These are phyloP conservation scores for Pneumocystis carinii DNA, from an alignment of 1,139 yeast genomes.

Conservation along the genomic window DNA sequence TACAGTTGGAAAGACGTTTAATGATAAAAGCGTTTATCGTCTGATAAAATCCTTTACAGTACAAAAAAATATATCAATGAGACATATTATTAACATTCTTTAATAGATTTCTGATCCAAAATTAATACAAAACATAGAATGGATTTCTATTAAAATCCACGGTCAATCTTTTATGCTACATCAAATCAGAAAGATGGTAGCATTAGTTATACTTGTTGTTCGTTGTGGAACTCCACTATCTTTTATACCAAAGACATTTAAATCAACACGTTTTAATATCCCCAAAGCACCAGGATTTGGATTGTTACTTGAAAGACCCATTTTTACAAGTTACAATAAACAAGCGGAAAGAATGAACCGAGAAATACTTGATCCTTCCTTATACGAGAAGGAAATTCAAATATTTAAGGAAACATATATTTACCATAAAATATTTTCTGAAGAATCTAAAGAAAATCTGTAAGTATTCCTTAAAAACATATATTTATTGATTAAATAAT, in stretches of 20 bases:
- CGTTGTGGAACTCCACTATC: constrained; percentile 72
- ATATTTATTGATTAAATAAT: neutral
- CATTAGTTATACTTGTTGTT: constrained; percentile 77
- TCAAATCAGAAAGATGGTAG: constrained; percentile 95
- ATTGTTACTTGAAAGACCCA: constrained; percentile 75
- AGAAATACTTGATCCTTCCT: constrained; percentile 43
- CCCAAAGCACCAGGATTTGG: constrained; percentile 98
- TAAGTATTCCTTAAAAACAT: constrained; percentile 18
- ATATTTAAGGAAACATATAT: constrained; percentile 76
- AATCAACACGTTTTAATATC: constrained; percentile 58
- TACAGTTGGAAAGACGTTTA: constrained; percentile 75
- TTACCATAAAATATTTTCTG: constrained; percentile 80
- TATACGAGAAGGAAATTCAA: constrained; percentile 56
- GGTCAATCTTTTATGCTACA: constrained; percentile 98
- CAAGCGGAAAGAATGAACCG: constrained; percentile 14
- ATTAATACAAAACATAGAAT: constrained; percentile 82
- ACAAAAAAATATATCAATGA: neutral
- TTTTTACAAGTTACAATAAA: constrained; percentile 71
- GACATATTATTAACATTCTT: neutral
- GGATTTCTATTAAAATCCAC: constrained; percentile 91
- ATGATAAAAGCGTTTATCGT: constrained; percentile 72
- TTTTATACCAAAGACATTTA: constrained; percentile 68
- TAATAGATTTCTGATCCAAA: constrained; percentile 59
- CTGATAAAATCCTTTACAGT: constrained; percentile 62
- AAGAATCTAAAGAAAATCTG: constrained; percentile 65